Evolutionary conservation across 371 early-diverging fungal species (phyloP).

Genomic region (Mortierella sp.): DNA sequence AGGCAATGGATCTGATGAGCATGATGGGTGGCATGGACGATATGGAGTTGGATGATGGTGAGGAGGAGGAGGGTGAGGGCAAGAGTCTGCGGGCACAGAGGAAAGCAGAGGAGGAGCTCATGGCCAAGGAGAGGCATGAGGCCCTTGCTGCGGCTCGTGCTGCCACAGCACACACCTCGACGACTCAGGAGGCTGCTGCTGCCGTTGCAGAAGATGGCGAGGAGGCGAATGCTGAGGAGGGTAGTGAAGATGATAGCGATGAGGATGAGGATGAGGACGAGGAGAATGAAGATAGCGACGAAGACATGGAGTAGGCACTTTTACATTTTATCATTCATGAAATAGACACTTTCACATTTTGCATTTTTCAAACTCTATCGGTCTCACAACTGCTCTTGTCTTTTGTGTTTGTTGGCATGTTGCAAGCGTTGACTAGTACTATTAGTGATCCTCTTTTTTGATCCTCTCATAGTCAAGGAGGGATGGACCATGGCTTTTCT

Average conservation of each 20-base stretch:
- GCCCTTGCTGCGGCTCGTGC: slow-evolving; percentile 40
- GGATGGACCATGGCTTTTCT: too few relatives aligned
- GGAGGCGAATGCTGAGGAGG: slow-evolving; percentile 6
- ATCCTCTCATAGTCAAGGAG: too few relatives aligned
- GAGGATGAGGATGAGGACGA: slow-evolving; percentile 25
- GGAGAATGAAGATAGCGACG: slow-evolving; percentile 35
- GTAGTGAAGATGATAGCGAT: slow-evolving; percentile 3
- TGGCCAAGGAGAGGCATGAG: slow-evolving; percentile 45
- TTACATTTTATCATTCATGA: slow-evolving; percentile 18
- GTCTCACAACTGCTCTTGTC: neutral
- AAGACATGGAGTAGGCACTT: slow-evolving; percentile 45
- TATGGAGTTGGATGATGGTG: slow-evolving; percentile 28
- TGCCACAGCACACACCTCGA: slow-evolving; percentile 16
- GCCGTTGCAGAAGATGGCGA: slow-evolving; percentile 20
- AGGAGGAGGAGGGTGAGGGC: slow-evolving; percentile 16
- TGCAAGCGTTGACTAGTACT: neutral
- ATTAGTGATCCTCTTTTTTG: neutral
- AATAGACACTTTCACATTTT: slow-evolving; percentile 42
- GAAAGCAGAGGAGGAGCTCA: slow-evolving; percentile 36
- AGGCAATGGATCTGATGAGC: slow-evolving; percentile 71
- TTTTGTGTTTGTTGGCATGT: neutral
- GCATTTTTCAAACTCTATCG: slow-evolving; percentile 11
- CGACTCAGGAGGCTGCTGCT: slow-evolving; percentile 2
- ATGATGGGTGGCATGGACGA: slow-evolving; percentile 50
- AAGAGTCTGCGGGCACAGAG: slow-evolving; percentile 30